Base-by-base conservation (phyloP, 1,284 basidiomycete species). In the Trichosporon faecale region DNA sequence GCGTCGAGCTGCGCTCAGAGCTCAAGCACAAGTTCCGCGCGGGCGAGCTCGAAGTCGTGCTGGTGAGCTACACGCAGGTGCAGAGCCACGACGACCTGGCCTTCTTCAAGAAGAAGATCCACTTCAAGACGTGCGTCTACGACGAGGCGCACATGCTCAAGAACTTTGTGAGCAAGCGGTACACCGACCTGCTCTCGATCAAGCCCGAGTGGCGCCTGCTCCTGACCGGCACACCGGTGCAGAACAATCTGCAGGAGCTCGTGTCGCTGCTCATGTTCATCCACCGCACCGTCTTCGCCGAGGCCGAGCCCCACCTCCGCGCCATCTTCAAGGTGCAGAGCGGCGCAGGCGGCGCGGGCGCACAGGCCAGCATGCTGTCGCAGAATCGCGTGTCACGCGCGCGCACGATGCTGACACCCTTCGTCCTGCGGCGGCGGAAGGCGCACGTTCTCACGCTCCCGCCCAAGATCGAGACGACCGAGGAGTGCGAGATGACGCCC, bases 191-290 rank as follows among this genome's bases (percentile, higher is more conserved):
- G 25, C 86, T 98, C 76, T 90, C 90, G 76, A 92, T 95, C 79
- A 88, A 90, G 25, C 91, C 94, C 0, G 88, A 88, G 65, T 99
- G 96, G 95, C 88, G 95, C 55, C 85, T 99, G 31, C 87, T 99
- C 23, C 87, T 99, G 12, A 99, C 97, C 0, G 97, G 97, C 7
- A 99, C 97, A 1, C 97, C 97, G 0, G 82, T 99, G 73, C 97
- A 88, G 77, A 88, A 88, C 80, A 88, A 88, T 73, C 77, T 88
- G 66, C 86, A 98, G 81, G 97, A 99, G 83, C 89, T 99, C 67
- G 93, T 98, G 93, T 99, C 97, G 12, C 86, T 99, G 74, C 91
- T 99, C 86, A 98, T 97, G 84, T 99, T 99, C 85, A 99, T 99
- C 80, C 88, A 98, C 70, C 95, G 95, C 5, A 88, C 93, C 68